Evolutionary conservation across 306 rosid species (phyloP), one percentile per base, ranked within the genome.

Genomic region (Astragalus glycyphyllos): DNA sequence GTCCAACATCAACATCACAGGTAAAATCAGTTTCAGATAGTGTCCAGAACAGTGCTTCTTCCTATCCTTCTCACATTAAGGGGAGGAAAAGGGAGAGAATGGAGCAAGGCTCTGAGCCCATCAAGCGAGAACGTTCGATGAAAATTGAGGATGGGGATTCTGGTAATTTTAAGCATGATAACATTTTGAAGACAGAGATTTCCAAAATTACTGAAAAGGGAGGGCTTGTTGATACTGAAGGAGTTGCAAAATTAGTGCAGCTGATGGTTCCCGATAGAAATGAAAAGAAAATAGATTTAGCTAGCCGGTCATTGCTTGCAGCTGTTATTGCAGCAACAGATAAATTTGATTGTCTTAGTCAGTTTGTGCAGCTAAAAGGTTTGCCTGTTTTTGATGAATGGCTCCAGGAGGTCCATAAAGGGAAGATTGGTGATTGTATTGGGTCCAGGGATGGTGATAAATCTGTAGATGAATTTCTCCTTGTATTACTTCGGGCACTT

Each of bases 391-490:
- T 87, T 77, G 94, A 92, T 87, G 97, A 87, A 59, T 92, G 97
- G 97, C 96, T 92, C 49, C 97, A 92, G 69, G 96, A 92, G 68
- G 94, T 76, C 41, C 94, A 89, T 51, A 89, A 88, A 73, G 92
- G 96, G 12, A 89, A 89, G 86, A 77, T 73, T 74, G 84, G 94
- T 59, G 96, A 89, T 65, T 80, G 79, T 46, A 79, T 63, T 79
- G 70, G 86, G 68, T 80, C 79, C 15, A 81, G 85, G 71, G 92
- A 79, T 58, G 79, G 79, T 77, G 97, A 89, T 73, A 92, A 81
- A 74, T 77, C 85, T 56, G 84, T 77, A 0, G 97, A 92, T 72
- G 97, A 92, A n/a, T 92, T 92, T 84, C 87, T 92, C 56, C 80
- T 89, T 62, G 83, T 86, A 63, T 77, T 92, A 76, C 97, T 89